Base-by-base conservation (phyloP, 2,329 filamentous ascomycete genomes). In the Colletotrichum tanaceti region DNA sequence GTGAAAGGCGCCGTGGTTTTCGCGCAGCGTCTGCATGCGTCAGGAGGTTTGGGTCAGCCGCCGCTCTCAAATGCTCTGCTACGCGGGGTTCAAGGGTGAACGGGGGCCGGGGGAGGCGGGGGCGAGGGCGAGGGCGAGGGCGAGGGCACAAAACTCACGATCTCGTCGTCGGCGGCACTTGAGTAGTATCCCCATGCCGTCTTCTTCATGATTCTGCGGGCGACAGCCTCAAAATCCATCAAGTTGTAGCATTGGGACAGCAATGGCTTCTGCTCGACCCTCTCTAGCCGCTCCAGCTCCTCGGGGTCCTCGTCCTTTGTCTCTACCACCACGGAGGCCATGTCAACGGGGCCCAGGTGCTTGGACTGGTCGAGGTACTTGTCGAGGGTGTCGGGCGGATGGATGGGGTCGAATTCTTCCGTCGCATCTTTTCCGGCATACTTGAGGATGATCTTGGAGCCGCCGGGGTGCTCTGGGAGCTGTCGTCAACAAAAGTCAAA, bases 151-250 rank as follows among this genome's bases (percentile, higher is more conserved):
- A 43, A 9, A 78, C 87, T 76, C 77, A 93, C 91, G 80, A 95
- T 94, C 79, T 95, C 93, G 75, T 97, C 93, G 76, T 96, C 93
- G 0, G 95, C 93, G 65, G 93, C 95, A 76, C 92, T 96, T 0
- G 93, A 97, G 80, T 99, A 99, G 83, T 99, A 99, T 32, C 92
- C 96, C 96, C 96, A 99, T 0, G 95, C 95, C 1, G 91, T 91
- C 83, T 92, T 97, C 87, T 97, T 98, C 95, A 98, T 98, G 65
- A 97, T 89, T 46, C 89, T 85, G 74, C 91, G 90, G 5, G 96
- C 96, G 43, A 98, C 95, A 4, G 93, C 90, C 85, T 99, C 96
- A 78, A 99, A 99, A 81, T 99, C 96, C 82, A 96, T 88, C 70
- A 98, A 82, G 78, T 98, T 98, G 81, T 94, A 97, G 84, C 94